Base-by-base conservation (phyloP, 345 rosid genomes). In the Cardamine chenopodiifolia region DNA sequence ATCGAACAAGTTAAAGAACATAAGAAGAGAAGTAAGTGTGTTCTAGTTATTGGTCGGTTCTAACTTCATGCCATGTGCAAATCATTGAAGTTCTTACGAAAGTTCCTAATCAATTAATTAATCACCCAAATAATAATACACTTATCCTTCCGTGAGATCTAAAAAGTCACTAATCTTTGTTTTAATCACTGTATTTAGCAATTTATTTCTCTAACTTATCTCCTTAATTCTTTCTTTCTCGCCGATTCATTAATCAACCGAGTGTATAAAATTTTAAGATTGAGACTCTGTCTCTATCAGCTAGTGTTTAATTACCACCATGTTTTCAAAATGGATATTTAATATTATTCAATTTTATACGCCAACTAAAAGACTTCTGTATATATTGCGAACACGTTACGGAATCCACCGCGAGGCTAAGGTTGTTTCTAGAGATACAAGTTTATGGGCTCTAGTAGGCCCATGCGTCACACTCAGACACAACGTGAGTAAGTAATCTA, bases 21-120 rank as follows among this genome's bases (percentile, higher is more conserved):
- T 53, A 72, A 55, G 37, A 72, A 62, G 48, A 53, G 8, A 29
- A 5, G 26, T n/a, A n/a, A 29, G 60, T 76, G 75, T 54, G 35
- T 45, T 62, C n/a, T 68, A 50, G 60, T 75, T 15, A 75, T 75
- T 75, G 69, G 56, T 68, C 62, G 20, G 62, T 49, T 68, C 20
- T 8, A 37, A 58, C 45, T 68, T 61, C 55, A 61, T 40, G 63
- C 70, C 79, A 69, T 49, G 79, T 76, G 79, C 15, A 69, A 62
- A 53, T 69, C 31, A 61, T 69, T 70, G 45, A 39, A 14, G 12
- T 52, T 37, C 4, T 11, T 47, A 49, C 3, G 42, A 50, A 72
- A 40, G 47, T 60, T 75, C 69, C 22, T 75, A 68, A 34, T 37
- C 52, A 50, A 7, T 37, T 34, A 8, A 17, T 66, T 32, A 34